phyloP scores from a whole-genome alignment of 345 rosid genomes.

The Rhodomyrtus tomentosa region DNA sequence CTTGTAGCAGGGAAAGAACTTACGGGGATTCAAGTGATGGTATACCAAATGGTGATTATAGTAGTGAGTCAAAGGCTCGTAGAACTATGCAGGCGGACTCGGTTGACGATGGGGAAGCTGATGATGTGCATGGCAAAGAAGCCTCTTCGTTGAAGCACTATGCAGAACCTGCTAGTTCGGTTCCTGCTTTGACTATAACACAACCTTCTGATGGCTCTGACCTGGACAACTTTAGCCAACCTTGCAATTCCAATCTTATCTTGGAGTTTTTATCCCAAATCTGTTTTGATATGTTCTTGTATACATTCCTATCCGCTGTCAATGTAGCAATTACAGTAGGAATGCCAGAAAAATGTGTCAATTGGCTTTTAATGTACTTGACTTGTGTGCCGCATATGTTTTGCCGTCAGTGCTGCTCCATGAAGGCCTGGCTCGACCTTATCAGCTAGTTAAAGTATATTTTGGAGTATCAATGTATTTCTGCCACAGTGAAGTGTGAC shows the following conservation, averaged over 20 bases:
- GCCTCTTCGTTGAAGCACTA: slow-evolving; percentile 5
- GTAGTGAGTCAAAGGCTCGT: slow-evolving; percentile 13
- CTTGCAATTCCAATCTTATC: not conserved
- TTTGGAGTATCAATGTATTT: not conserved
- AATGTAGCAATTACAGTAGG: not conserved
- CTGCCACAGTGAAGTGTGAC: not conserved
- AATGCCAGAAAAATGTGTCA: not conserved
- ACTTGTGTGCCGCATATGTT: not conserved
- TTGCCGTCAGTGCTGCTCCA: not conserved
- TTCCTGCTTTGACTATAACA: slow-evolving; percentile 13
- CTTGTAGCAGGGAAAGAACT: slow-evolving; percentile 33
- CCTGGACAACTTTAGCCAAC: slow-evolving; percentile 15
- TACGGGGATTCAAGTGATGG: slow-evolving; percentile 13
- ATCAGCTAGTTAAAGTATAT: not conserved
- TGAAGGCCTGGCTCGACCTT: not conserved
- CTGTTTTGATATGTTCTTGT: too few relatives aligned
- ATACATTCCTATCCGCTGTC: not conserved
- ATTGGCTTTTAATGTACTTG: not conserved
- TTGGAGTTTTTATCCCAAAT: not conserved
- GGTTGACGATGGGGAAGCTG: slow-evolving; percentile 13
- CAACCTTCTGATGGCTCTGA: slow-evolving; percentile 9
- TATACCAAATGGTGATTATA: slow-evolving; percentile 31
- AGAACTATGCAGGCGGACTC: slow-evolving; percentile 12
- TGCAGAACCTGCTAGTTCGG: slow-evolving; percentile 10
- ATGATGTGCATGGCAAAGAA: slow-evolving; percentile 13